Evolutionary conservation across 768 basidiomycete species (phyloP), one percentile per base, ranked within the genome.

Genomic region (Lyophyllum decastes): DNA sequence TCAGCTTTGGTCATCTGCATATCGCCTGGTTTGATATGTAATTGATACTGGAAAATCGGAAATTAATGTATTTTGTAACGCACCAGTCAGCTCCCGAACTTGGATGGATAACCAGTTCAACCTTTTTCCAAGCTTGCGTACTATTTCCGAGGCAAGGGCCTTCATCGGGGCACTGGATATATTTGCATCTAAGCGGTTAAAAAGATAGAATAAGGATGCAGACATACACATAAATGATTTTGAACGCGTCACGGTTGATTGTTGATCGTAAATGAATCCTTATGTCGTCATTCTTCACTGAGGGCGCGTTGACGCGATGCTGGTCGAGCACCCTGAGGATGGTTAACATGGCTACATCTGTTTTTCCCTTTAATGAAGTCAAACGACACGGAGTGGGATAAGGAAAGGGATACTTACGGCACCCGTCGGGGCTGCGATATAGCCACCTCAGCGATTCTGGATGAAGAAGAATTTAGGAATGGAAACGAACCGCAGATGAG

Each of bases 1-100:
- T 98, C 96, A 35, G 86, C 82, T 71, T 91, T 90, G 16, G 97
- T 94, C 70, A 99, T 74, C 71, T 98, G 97, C 95, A 98, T 98
- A 67, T 99, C 97, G 72, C 96, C 82, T 82, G 30, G 38, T 35
- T 35, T 21, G 19, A 78, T 76, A n/a, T 40, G 48, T 49, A 34
- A 53, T 17, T 19, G 34, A n/a, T 45, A 24, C 46, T 21, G 33
- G 12, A 9, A 53, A 26, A 24, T 14, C 38, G 0, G 8, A 30
- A 26, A 17, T 16, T 44, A n/a, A n/a, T n/a, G 4, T 22, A 50
- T 41, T 24, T 34, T 38, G 7, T 44, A 43, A 24, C 77, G 55
- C 57, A 87, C 92, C 95, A 19, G 96, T 98, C 61, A 98, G 76
- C 73, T 99, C 97, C 45, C 90, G 82, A 40, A 98, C 95, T 66